Percentiles rank a stretch among this genome's conserved stretches.
Evolutionary conservation across 805 yeast species (phyloP).

Genomic region (Yamadazyma akitaensis): DNA sequence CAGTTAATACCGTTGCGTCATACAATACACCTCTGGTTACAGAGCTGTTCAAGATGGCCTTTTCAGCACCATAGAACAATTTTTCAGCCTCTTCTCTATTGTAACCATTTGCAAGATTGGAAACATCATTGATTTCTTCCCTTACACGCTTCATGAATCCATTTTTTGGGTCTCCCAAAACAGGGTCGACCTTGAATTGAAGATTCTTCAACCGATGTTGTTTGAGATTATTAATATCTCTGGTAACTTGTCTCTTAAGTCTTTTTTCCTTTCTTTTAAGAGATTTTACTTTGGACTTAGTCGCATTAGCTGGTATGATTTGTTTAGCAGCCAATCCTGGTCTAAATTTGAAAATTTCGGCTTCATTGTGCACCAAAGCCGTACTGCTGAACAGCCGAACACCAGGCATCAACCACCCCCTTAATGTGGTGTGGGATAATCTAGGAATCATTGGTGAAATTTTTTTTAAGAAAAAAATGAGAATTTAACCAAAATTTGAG

Average conservation of each 20-base stretch:
- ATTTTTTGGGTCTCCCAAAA: slow-evolving; percentile 65
- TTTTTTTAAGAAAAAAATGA: neutral
- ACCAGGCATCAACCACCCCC: neutral
- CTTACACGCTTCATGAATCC: slow-evolving; percentile 67
- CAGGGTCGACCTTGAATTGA: slow-evolving; percentile 65
- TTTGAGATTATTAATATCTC: slow-evolving; percentile 40
- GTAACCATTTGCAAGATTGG: slow-evolving; percentile 58
- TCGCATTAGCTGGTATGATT: slow-evolving; percentile 29
- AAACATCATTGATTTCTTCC: slow-evolving; percentile 57
- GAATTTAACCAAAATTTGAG: neutral
- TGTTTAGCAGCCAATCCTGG: slow-evolving; percentile 38
- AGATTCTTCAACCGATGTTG: slow-evolving; percentile 32
- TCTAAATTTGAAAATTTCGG: neutral
- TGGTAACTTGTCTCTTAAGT: slow-evolving; percentile 38
- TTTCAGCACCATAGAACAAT: slow-evolving; percentile 73
- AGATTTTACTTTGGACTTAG: slow-evolving; percentile 30
- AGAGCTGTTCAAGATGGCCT: slow-evolving; percentile 45
- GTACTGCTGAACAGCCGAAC: neutral
- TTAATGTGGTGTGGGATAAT: neutral
- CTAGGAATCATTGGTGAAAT: slow-evolving; percentile 1
- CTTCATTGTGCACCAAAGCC: neutral
- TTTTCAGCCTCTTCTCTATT: slow-evolving; percentile 66
- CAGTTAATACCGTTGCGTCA: slow-evolving; percentile 28
- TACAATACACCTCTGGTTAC: slow-evolving; percentile 27
- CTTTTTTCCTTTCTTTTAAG: slow-evolving; percentile 38